These are phyloP conservation scores for Cystoisospora suis DNA, from an alignment of 169 alveolate genomes.

Conservation along the genomic window DNA sequence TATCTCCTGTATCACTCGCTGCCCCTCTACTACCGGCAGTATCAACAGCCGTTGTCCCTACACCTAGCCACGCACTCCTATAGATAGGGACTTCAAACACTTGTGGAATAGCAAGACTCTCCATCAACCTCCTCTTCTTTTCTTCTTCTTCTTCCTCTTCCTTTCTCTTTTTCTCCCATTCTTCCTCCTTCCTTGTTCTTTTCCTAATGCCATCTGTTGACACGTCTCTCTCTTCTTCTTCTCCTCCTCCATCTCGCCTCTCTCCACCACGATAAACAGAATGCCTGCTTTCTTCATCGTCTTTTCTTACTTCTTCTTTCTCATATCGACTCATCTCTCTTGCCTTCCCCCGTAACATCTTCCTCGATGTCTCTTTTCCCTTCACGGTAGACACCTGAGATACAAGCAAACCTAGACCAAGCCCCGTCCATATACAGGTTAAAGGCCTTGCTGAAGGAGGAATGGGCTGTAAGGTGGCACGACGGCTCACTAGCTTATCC, in stretches of 20 bases:
- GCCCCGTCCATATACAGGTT: conserved; percentile 5
- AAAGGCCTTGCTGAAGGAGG: neutral
- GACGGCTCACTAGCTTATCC: too few relatives aligned
- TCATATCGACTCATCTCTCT: neutral
- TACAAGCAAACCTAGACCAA: neutral
- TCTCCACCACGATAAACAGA: neutral
- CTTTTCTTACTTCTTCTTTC: neutral
- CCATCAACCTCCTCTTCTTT: neutral
- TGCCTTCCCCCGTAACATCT: neutral
- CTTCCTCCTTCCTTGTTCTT: neutral
- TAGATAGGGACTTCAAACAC: conserved; percentile 44
- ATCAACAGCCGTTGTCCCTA: conserved; percentile 41
- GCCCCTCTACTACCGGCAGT: conserved; percentile 52
- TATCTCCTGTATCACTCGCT: conserved; percentile 16
- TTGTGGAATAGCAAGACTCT: neutral
- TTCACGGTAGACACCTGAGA: neutral
- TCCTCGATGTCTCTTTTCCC: neutral
- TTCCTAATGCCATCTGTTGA: neutral
- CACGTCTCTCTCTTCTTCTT: neutral
- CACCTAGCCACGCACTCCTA: conserved; percentile 57
- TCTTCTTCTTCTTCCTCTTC: neutral
- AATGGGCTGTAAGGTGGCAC: neutral
- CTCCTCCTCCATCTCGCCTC: neutral
- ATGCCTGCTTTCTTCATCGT: neutral
- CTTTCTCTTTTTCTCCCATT: neutral